Conservation (phyloP, 192 early-diverging fungal species). For the Paraglomus occultum region DNA sequence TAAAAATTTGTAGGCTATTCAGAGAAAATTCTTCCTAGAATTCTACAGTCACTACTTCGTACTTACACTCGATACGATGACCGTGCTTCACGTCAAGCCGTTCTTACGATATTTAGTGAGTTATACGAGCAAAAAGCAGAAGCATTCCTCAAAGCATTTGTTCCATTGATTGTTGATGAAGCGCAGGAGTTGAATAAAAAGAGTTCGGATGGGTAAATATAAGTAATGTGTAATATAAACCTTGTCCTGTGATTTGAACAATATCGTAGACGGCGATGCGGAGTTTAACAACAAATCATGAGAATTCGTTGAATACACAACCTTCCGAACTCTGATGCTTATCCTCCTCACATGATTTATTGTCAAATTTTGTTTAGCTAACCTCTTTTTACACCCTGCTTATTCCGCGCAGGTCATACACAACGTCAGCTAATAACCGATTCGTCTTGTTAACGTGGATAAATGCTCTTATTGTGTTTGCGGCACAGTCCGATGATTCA, state of each 20-base stretch:
- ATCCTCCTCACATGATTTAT: constrained; percentile 15
- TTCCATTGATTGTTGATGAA: constrained; percentile 51
- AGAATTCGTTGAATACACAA: neutral
- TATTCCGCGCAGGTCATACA: neutral
- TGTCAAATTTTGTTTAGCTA: constrained; percentile 4
- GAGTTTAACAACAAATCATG: neutral
- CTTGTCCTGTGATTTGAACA: too few species aligned
- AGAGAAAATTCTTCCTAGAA: constrained; percentile 35
- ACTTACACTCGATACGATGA: constrained; percentile 72
- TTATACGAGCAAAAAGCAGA: constrained; percentile 56
- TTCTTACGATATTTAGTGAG: constrained; percentile 56
- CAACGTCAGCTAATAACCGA: constrained; percentile 54
- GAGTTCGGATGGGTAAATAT: constrained; percentile 42
- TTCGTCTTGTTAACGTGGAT: constrained; percentile 68
- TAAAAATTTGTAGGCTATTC: constrained; percentile 1
- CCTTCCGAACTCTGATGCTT: constrained; percentile 22
- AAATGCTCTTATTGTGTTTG: constrained; percentile 45
- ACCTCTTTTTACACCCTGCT: neutral
- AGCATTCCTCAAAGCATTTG: constrained; percentile 56
- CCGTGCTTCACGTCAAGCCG: constrained; percentile 56
- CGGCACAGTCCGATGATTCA: constrained; percentile 31
- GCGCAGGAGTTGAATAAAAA: constrained; percentile 45
- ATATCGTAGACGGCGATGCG: too few species aligned
- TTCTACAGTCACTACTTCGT: constrained; percentile 53
- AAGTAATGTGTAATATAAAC: neutral